These are phyloP conservation scores for Waltergamsia citrina DNA, from an alignment of 2,329 filamentous ascomycete species.

Conservation along the genomic window DNA sequence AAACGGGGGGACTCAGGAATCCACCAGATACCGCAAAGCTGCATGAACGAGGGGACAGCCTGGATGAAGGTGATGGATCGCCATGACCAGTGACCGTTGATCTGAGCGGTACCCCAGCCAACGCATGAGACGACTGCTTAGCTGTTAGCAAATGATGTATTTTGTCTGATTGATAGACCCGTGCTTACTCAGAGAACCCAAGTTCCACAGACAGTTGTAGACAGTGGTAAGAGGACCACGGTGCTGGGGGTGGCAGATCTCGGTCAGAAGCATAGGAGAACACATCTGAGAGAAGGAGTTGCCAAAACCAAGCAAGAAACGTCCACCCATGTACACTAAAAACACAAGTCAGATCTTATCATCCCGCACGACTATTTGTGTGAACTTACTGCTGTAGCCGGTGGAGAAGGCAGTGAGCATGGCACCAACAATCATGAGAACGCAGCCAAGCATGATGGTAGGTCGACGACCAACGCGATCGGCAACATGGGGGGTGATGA, in stretches of 20 bases:
- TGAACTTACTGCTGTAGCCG: constrained; percentile 30
- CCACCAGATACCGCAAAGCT: constrained; percentile 56
- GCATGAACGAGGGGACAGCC: constrained; percentile 49
- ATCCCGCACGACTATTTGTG: no score
- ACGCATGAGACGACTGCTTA: constrained; percentile 41
- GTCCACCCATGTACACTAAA: constrained; percentile 25
- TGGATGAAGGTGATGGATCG: constrained; percentile 57
- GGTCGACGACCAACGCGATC: constrained; percentile 31
- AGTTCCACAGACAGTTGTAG: constrained; percentile 61
- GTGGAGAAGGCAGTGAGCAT: constrained; percentile 31
- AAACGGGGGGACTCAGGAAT: constrained; percentile 56
- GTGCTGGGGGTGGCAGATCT: constrained; percentile 61
- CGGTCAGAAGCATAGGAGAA: constrained; percentile 53
- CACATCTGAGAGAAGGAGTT: constrained; percentile 55
- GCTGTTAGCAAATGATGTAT: neutral
- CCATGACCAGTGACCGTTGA: constrained; percentile 57
- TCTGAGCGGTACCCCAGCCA: constrained; percentile 51
- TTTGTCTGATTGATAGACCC: no score
- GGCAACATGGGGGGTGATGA: constrained; percentile 34
- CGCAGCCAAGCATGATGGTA: constrained; percentile 31
- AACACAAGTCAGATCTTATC: no score
- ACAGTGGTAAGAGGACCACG: constrained; percentile 55
- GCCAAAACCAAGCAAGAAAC: constrained; percentile 49
- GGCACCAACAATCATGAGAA: constrained; percentile 35
- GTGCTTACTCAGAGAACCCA: constrained; percentile 34